Conservation (phyloP, 2,329 filamentous ascomycete species). For the Arthrobotrys megalospora region DNA sequence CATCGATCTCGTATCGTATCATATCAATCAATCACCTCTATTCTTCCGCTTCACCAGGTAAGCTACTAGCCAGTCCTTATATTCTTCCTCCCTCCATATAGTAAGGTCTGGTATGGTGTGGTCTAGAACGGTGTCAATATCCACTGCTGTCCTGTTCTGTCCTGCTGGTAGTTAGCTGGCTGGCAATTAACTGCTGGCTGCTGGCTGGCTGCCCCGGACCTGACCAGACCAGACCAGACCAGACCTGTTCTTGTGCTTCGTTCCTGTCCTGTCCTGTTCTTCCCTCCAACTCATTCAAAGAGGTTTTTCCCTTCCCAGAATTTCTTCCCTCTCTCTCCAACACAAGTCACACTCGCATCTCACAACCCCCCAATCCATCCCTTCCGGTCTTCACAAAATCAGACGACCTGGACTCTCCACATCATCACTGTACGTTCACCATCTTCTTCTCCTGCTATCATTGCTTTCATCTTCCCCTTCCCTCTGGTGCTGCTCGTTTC, state of each 20-base stretch:
- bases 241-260: too few species aligned
- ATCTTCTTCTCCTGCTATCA: conserved; percentile 1
- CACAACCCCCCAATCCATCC: conserved; percentile 35
- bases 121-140: too few species aligned
- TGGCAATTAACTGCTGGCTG: neutral
- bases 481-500: conserved; percentile 24
- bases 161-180: neutral
- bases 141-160: neutral
- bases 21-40: too few species aligned
- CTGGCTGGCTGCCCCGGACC: too few species aligned
- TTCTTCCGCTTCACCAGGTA: too few species aligned
- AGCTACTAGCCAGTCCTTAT: too few species aligned
- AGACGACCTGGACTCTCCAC: conserved; percentile 41
- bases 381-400: conserved; percentile 2
- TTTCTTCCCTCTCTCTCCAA: conserved; percentile 15
- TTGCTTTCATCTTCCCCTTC: neutral
- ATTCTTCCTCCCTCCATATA: too few species aligned
- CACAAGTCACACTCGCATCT: conserved; percentile 1
- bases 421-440: conserved; percentile 39
- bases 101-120: too few species aligned
- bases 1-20: too few species aligned
- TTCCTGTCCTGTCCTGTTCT: neutral
- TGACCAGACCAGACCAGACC: too few species aligned
- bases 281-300: neutral
- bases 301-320: neutral